Base-by-base conservation (phyloP, 1,284 basidiomycete genomes). In the Gomphus bonarii region DNA sequence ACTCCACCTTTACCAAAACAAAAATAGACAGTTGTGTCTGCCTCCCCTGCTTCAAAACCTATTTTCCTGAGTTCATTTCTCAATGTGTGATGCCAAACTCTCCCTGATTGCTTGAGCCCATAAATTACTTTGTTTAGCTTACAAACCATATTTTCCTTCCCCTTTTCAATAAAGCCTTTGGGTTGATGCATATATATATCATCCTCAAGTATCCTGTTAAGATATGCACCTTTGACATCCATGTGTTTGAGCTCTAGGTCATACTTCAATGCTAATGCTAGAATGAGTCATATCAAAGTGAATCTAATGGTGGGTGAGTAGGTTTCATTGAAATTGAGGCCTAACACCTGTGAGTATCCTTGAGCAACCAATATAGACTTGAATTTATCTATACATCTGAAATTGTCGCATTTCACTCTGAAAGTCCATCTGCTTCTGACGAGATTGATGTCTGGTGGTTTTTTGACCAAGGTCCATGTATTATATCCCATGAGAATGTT, bases 181-280 rank as follows among this genome's bases (percentile, higher is more conserved):
- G 70, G 73, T 55, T 73, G 72, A n/a, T 69, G 60, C 63, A 76
- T 67, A 57, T 72, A 75, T 35, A 75, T 64, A 1, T 66, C 64
- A 49, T 76, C 72, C 0, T 73, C 65, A 16, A 53, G 51, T 35
- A 14, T 40, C 5, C 14, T 7, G 7, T 16, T 40, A 6, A 40
- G 5, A 18, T 14, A 40, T 12, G 14, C 38, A 3, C 38, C 38
- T 18, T 40, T 40, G 2, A 40, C 14, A 40, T 40, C 38, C 1
- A 40, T 18, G 6, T 40, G 38, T 16, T 11, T 14, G 11, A 40
- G 3, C 16, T 12, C 14, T 1, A 40, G 38, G 14, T 40, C 6
- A 40, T 12, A n/a, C 16, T 40, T 16, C 6, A 6, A 6, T 12
- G 38, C 10, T 16, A 40, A 16, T 5, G 36, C 14, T 5, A 38